A percentile compares a stretch with the other conserved stretches of the same genome.
phyloP scores from a whole-genome alignment of 768 basidiomycete species.

The Lactarius pseudohatsudake region DNA sequence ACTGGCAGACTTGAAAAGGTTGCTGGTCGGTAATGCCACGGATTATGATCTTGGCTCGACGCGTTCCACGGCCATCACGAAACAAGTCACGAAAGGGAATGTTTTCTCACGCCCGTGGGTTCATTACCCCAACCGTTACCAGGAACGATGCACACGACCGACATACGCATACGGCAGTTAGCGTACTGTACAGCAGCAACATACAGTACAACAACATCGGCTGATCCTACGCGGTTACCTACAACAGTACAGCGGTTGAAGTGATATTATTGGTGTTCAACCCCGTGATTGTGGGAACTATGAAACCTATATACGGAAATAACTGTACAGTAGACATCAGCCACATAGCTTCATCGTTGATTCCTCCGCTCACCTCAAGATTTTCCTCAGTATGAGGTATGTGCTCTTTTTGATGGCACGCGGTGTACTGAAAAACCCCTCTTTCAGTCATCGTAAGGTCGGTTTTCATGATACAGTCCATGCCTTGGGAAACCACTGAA shows the following conservation, averaged over 20 bases:
- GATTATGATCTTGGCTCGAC: slow-evolving; percentile 8
- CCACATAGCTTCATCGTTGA: slow-evolving; percentile 14
- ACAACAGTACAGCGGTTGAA: too few relatives aligned
- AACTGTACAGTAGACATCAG: slow-evolving; percentile 30
- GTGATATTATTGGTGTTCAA: neutral
- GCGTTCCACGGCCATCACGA: slow-evolving; percentile 10
- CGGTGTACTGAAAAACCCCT: slow-evolving; percentile 27
- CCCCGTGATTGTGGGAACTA: neutral
- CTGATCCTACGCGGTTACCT: too few relatives aligned
- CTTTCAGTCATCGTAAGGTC: slow-evolving; percentile 84
- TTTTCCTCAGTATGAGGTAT: slow-evolving; percentile 40
- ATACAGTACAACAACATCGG: neutral
- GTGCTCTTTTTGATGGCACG: slow-evolving; percentile 27
- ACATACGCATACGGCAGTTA: too few relatives aligned
- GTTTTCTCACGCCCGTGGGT: slow-evolving; percentile 13
- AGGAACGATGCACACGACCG: slow-evolving; percentile 21
- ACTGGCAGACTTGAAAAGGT: slow-evolving; percentile 4
- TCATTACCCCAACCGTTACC: neutral
- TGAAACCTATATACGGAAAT: neutral
- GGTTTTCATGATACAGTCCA: slow-evolving; percentile 29
- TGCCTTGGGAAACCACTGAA: slow-evolving; percentile 32
- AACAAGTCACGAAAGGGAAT: neutral
- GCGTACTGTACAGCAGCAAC: too few relatives aligned
- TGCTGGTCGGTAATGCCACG: neutral
- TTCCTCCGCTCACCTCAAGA: slow-evolving; percentile 29